A percentile compares a stretch with the other conserved stretches of the same genome.
Evolutionary conservation across 164 flowering plant species (phyloP).

Genomic region (Dillenia suffruticosa): DNA sequence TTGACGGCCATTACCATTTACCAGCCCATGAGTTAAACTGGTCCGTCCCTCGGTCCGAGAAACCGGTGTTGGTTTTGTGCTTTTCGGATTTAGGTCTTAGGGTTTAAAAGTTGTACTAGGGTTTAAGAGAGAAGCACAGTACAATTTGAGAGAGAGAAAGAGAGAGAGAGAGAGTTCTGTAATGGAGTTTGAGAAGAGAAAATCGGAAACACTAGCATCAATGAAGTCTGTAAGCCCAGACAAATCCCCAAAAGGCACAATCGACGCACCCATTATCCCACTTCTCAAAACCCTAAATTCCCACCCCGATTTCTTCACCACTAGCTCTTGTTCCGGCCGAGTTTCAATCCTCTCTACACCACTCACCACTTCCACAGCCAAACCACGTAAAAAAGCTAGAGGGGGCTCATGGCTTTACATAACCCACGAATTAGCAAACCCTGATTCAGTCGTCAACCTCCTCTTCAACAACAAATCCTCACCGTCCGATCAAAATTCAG

Average conservation of each 20-base stretch:
- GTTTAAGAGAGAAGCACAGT: neutral
- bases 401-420: conserved; percentile 82
- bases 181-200: conserved; percentile 85
- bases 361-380: conserved; percentile 9
- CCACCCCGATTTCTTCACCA: no score
- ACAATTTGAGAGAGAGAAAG: conserved; percentile 6
- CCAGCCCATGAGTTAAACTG: neutral
- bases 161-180: conserved; percentile 1
- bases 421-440: conserved; percentile 62
- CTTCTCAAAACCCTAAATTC: no score
- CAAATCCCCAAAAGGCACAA: no score
- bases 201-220: conserved; percentile 5
- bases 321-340: no score
- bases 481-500: conserved; percentile 11
- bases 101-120: neutral
- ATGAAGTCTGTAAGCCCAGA: no score
- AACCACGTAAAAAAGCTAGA: conserved; percentile 45
- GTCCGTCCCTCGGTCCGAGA: neutral
- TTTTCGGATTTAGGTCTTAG: neutral
- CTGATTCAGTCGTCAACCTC: conserved; percentile 35
- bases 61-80: neutral
- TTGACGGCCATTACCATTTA: neutral
- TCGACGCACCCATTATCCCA: no score
- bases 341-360: no score
- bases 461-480: conserved; percentile 31